phyloP scores from a whole-genome alignment of 805 yeast genomes.

The Candida hungchunana region DNA sequence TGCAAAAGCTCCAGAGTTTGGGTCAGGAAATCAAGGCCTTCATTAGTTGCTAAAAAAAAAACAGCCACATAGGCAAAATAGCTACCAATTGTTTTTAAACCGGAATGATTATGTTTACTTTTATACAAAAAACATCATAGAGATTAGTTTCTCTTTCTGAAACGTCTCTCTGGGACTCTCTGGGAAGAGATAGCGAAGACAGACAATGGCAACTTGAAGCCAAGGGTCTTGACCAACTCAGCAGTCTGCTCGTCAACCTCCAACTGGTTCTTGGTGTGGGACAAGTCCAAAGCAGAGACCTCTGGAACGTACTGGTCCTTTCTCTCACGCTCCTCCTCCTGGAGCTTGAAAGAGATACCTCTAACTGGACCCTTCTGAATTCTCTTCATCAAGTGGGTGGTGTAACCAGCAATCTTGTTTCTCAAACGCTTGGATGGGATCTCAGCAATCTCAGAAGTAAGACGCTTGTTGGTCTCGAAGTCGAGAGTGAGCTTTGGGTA shows the following conservation, averaged over 20 bases:
- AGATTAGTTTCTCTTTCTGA: slow-evolving; percentile 78
- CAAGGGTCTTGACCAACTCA: slow-evolving; percentile 89
- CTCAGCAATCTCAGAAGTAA: slow-evolving; percentile 96
- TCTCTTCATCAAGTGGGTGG: slow-evolving; percentile 99
- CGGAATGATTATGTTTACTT: slow-evolving; percentile 15
- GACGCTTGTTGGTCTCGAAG: slow-evolving; percentile 99
- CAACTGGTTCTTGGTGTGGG: slow-evolving; percentile 92
- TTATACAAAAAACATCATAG: slow-evolving; percentile 19
- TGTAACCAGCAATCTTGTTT: slow-evolving; percentile 99
- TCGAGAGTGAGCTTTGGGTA: slow-evolving; percentile 99
- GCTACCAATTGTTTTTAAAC: slow-evolving; percentile 1
- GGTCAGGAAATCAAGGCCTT: slow-evolving; percentile 38
- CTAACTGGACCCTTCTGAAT: slow-evolving; percentile 99
- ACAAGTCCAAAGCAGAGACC: slow-evolving; percentile 98
- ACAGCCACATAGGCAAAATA: background rate
- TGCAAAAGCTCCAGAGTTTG: slow-evolving; percentile 34
- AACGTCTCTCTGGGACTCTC: slow-evolving; percentile 84
- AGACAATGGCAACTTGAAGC: slow-evolving; percentile 83
- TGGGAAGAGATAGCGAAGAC: slow-evolving; percentile 85
- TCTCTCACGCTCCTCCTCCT: slow-evolving; percentile 99
- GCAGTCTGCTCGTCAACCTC: slow-evolving; percentile 97
- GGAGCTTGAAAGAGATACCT: slow-evolving; percentile 99
- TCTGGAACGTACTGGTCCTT: slow-evolving; percentile 99
- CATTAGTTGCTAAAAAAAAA: slow-evolving; percentile 24
- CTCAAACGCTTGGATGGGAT: slow-evolving; percentile 99